A percentile compares a stretch with the other conserved stretches of the same genome.
phyloP scores from a whole-genome alignment of 306 rosid genomes.

The Alnus glutinosa region DNA sequence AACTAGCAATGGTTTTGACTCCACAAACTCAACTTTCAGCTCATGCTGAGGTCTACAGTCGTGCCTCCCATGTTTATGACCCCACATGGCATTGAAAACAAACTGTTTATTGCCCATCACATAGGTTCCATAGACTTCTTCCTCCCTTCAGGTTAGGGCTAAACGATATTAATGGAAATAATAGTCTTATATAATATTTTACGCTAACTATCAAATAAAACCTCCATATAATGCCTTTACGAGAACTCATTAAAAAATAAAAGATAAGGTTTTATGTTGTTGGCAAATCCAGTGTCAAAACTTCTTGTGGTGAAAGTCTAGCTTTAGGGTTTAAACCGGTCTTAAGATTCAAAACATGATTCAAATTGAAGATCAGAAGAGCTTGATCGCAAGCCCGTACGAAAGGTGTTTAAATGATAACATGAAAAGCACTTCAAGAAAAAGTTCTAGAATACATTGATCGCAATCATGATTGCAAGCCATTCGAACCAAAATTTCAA shows the following conservation, averaged over 20 bases:
- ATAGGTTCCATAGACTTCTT: constrained; percentile 15
- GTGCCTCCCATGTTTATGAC: constrained; percentile 32
- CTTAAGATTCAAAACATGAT: no score
- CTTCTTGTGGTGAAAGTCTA: no score
- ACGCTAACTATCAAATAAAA: constrained; percentile 5
- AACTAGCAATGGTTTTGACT: constrained; percentile 17
- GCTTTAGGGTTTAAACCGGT: no score
- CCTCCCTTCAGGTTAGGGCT: neutral
- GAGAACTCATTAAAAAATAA: constrained; percentile 4
- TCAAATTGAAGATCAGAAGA: no score
- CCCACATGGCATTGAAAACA: constrained; percentile 21
- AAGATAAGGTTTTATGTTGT: neutral
- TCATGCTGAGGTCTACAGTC: constrained; percentile 18
- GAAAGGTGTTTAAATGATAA: no score
- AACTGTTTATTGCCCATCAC: constrained; percentile 2
- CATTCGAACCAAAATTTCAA: no score
- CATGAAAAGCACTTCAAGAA: no score
- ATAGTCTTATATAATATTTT: neutral
- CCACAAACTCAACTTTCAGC: constrained; percentile 20
- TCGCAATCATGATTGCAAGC: no score
- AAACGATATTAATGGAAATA: neutral
- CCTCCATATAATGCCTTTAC: neutral
- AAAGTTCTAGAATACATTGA: no score
- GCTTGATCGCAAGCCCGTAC: no score
- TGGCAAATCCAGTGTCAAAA: no score